Percentiles rank a stretch among this genome's conserved stretches.
These are phyloP conservation scores for Teratosphaeria nubilosa DNA, from an alignment of 2,329 filamentous ascomycete species.

Conservation along the genomic window DNA sequence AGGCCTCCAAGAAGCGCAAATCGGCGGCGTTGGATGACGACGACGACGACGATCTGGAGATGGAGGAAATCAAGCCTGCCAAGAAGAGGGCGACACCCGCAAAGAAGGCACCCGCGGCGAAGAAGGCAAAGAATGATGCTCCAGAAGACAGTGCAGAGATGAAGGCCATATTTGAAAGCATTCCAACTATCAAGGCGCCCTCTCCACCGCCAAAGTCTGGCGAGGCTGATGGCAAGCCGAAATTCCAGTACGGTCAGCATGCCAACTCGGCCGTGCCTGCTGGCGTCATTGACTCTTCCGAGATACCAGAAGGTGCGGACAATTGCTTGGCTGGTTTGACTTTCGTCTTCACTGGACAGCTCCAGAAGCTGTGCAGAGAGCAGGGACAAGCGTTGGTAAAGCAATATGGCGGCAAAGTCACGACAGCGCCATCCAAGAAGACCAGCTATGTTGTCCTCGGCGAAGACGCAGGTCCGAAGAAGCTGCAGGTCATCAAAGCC, in stretches of 20 bases:
- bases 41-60: slow-evolving; percentile 37
- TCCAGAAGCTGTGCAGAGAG: slow-evolving; percentile 70
- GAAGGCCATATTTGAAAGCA: slow-evolving; percentile 77
- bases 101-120: slow-evolving; percentile 44
- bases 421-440: slow-evolving; percentile 74
- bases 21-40: slow-evolving; percentile 46
- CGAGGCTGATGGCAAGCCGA: slow-evolving; percentile 40
- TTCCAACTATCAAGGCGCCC: slow-evolving; percentile 72
- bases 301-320: slow-evolving; percentile 72
- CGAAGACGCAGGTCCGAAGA: slow-evolving; percentile 83
- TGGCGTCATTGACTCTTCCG: slow-evolving; percentile 51
- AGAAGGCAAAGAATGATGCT: slow-evolving; percentile 54
- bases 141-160: slow-evolving; percentile 59
- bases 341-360: slow-evolving; percentile 90
- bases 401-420: slow-evolving; percentile 87
- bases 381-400: slow-evolving; percentile 83
- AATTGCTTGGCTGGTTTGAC: slow-evolving; percentile 83
- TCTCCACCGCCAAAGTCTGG: slow-evolving; percentile 59
- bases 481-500: slow-evolving; percentile 74
- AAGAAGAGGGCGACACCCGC: slow-evolving; percentile 41
- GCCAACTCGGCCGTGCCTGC: slow-evolving; percentile 46
- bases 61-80: slow-evolving; percentile 40
- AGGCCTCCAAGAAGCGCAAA: slow-evolving; percentile 45
- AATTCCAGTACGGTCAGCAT: slow-evolving; percentile 64
- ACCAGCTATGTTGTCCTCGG: slow-evolving; percentile 91